Percentiles rank a stretch among this genome's conserved stretches.
Evolutionary conservation across 768 basidiomycete genomes (phyloP).

Genomic region (Lyophyllum atratum): DNA sequence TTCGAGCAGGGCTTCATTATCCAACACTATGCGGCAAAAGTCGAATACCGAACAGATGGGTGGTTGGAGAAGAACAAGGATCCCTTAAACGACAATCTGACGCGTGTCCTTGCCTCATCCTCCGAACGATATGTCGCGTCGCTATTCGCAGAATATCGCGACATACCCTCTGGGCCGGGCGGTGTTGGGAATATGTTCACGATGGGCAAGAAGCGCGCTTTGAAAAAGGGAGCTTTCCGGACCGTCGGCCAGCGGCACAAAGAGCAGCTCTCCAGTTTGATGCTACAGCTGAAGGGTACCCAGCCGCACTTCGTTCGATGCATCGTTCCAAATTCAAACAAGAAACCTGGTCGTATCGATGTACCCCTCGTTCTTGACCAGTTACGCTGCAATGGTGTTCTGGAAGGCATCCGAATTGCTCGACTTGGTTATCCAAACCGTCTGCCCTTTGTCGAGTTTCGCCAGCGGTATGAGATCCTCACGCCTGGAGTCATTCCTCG

Average conservation of each 20-base stretch:
- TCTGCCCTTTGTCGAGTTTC: slow-evolving; percentile 95
- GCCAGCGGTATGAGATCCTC: slow-evolving; percentile 94
- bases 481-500: slow-evolving; percentile 91
- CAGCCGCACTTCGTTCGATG: slow-evolving; percentile 99
- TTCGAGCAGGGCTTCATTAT: slow-evolving; percentile 96
- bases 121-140: slow-evolving; percentile 78
- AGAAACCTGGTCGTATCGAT: slow-evolving; percentile 90
- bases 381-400: slow-evolving; percentile 95
- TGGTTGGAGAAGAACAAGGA: slow-evolving; percentile 99
- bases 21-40: slow-evolving; percentile 94
- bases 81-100: slow-evolving; percentile 94
- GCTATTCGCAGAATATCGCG: slow-evolving; percentile 83
- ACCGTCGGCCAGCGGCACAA: slow-evolving; percentile 96
- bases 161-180: slow-evolving; percentile 38
- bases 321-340: slow-evolving; percentile 92
- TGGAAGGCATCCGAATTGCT: slow-evolving; percentile 98
- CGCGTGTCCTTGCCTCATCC: slow-evolving; percentile 82
- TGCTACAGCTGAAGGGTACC: slow-evolving; percentile 88
- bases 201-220: slow-evolving; percentile 66
- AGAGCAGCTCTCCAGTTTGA: slow-evolving; percentile 90
- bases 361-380: slow-evolving; percentile 96
- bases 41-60: slow-evolving; percentile 93
- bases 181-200: slow-evolving; percentile 39
- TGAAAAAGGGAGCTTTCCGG: slow-evolving; percentile 96
- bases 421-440: slow-evolving; percentile 97